Evolutionary conservation across 2,329 filamentous ascomycete species (phyloP), one percentile per base, ranked within the genome.

Genomic region (Cladosporium sp.): DNA sequence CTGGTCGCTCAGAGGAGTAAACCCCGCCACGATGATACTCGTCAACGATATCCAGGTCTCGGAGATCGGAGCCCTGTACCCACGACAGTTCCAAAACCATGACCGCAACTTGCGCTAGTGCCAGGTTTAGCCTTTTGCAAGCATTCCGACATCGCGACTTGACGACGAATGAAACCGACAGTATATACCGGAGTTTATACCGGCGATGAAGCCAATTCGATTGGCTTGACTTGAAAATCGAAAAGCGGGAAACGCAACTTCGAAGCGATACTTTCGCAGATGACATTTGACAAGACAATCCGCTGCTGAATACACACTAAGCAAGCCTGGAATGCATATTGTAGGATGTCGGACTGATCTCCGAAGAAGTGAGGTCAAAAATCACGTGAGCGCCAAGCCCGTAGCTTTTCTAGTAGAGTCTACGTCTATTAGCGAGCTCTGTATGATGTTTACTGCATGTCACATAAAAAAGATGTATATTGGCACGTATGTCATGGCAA

Each of bases 361-460:
- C 52, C 52, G 52, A 55, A 43, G 39, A 55, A 47, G 52, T 55
- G 52, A 55, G 52, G 52, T 55, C 52, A 47, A 55, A 55, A 9
- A 38, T 55, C 52, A 55, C 52, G 52, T 55, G 52, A 55, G 30
- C 19, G 40, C 52, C 52, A 55, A 55, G 52, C 51, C 22, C 42
- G n/a, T 11, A 28, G 37, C 22, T 5, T 22, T 3, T 15, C 22
- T 14, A 14, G 15, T 40, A 2, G 4, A 6, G 14, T 17, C 38
- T 7, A 3, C 38, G 17, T 19, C 5, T 19, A 3, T 25, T 3
- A 25, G 25, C 25, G 25, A 25, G 25, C 25, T 25, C 25, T 25
- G 6, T 25, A 25, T 25, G 25, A 25, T 25, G 3, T 25, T 3
- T 25, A 3, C 25, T 6, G 25, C 25, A 25, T 25, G 25, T 6